Percentiles rank a stretch among this genome's conserved stretches.
These are phyloP conservation scores for Picea abies DNA, from an alignment of 83 land plant genomes.

Conservation along the genomic window DNA sequence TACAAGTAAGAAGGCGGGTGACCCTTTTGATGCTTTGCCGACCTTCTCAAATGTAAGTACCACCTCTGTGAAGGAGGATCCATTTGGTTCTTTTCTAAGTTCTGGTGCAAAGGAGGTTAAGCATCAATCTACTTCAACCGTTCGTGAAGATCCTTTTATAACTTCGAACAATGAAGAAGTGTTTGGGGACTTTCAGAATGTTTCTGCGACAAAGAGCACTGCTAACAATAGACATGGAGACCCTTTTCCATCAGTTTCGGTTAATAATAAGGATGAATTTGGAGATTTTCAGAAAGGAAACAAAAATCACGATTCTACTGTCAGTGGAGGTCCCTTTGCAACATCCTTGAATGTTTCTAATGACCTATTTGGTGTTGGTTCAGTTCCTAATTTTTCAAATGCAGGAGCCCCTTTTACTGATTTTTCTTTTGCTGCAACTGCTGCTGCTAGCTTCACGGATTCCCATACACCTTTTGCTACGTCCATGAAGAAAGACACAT, in stretches of 20 bases:
- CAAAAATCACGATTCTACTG: neutral
- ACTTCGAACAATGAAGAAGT: conserved; percentile 17
- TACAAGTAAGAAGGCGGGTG: conserved; percentile 13
- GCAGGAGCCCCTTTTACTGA: conserved; percentile 22
- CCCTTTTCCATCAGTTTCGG: too few relatives aligned
- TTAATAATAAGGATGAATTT: conserved; percentile 12
- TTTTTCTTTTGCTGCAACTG: conserved; percentile 17
- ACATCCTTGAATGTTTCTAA: conserved; percentile 12
- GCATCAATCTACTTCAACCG: conserved; percentile 24
- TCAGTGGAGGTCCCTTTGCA: conserved; percentile 7
- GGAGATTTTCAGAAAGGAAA: conserved; percentile 19
- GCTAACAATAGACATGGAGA: neutral
- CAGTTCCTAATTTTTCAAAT: conserved; percentile 12
- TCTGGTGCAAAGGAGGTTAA: conserved; percentile 36
- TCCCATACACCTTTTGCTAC: conserved; percentile 9
- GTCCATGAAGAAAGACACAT: conserved; percentile 2
- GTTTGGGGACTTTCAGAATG: conserved; percentile 72
- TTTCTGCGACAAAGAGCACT: conserved; percentile 14
- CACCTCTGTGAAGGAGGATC: conserved; percentile 15
- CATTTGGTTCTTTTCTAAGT: conserved; percentile 54
- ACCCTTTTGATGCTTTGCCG: conserved; percentile 5
- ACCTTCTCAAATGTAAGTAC: neutral
- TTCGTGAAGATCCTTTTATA: conserved; percentile 13
- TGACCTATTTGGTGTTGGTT: conserved; percentile 9
- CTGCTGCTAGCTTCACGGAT: neutral